Conservation (phyloP, 768 basidiomycete species). For the Crepidotus variabilis region DNA sequence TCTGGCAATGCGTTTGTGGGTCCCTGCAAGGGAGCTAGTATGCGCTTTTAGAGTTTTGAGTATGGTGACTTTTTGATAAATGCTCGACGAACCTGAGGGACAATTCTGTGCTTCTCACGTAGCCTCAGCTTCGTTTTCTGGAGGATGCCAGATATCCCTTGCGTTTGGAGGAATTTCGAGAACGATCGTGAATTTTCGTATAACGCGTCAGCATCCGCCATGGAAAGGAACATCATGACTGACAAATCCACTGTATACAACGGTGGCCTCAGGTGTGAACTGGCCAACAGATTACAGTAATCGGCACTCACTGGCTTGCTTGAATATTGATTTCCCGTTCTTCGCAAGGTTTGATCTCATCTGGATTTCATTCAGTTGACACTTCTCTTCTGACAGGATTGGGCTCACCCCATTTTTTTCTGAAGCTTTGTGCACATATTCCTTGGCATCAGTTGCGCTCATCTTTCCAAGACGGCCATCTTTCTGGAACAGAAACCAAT, state of each 20-base stretch:
- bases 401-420: constrained; percentile 6
- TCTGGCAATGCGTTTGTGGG: constrained; percentile 24
- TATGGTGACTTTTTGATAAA: background rate
- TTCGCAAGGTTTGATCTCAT: too few species aligned
- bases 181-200: constrained; percentile 38
- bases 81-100: constrained; percentile 33
- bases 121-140: constrained; percentile 20
- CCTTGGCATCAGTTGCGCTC: background rate
- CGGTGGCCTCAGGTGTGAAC: background rate
- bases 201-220: constrained; percentile 11
- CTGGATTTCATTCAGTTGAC: too few species aligned
- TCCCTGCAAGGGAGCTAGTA: constrained; percentile 23
- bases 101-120: constrained; percentile 25
- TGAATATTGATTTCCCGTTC: too few species aligned
- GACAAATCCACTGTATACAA: background rate
- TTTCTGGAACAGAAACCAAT: constrained; percentile 32
- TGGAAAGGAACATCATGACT: background rate
- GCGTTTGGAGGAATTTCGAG: constrained; percentile 25
- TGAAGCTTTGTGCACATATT: constrained; percentile 1
- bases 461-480: constrained; percentile 11
- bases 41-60: constrained; percentile 23
- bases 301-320: too few species aligned
- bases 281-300: background rate
- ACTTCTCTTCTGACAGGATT: too few species aligned
- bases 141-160: constrained; percentile 19